These are phyloP conservation scores for Gaultheria prostrata DNA, from an alignment of 148 eudicot species.

Conservation along the genomic window DNA sequence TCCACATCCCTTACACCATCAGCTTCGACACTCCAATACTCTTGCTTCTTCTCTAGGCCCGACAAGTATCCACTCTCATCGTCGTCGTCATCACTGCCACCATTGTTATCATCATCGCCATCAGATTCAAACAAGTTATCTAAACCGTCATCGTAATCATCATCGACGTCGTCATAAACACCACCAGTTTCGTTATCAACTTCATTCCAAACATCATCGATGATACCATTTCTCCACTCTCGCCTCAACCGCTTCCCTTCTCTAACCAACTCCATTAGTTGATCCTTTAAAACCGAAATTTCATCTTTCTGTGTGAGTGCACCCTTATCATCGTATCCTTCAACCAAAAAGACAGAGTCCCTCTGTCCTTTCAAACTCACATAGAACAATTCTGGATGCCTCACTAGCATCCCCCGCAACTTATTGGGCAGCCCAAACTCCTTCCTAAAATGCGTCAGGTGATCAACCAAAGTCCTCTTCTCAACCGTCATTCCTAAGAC, in stretches of 20 bases:
- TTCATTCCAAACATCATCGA: slow-evolving; percentile 11
- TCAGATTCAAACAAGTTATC: slow-evolving; percentile 59
- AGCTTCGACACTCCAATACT: slow-evolving; percentile 53
- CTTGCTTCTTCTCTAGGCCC: slow-evolving; percentile 23
- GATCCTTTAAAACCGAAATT: slow-evolving; percentile 39
- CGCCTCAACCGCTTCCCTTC: slow-evolving; percentile 72
- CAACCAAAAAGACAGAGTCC: slow-evolving; percentile 83
- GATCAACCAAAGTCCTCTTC: slow-evolving; percentile 84
- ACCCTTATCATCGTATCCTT: slow-evolving; percentile 73
- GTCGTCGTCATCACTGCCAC: slow-evolving; percentile 24
- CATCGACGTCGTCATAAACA: slow-evolving; percentile 25
- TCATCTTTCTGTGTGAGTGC: slow-evolving; percentile 56
- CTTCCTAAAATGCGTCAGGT: slow-evolving; percentile 83
- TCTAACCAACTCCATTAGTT: slow-evolving; percentile 56
- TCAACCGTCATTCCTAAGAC: slow-evolving; percentile 77
- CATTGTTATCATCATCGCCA: slow-evolving; percentile 37
- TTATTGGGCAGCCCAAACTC: slow-evolving; percentile 88
- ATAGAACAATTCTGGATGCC: slow-evolving; percentile 93
- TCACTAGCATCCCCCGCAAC: slow-evolving; percentile 67
- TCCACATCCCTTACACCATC: slow-evolving; percentile 25
- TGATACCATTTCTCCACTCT: slow-evolving; percentile 42
- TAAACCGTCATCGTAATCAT: slow-evolving; percentile 44
- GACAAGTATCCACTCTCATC: slow-evolving; percentile 30
- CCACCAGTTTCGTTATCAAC: slow-evolving; percentile 16
- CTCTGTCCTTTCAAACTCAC: slow-evolving; percentile 82